phyloP scores from a whole-genome alignment of 2,329 filamentous ascomycete genomes.

The Cylindrodendrum hubeiense region DNA sequence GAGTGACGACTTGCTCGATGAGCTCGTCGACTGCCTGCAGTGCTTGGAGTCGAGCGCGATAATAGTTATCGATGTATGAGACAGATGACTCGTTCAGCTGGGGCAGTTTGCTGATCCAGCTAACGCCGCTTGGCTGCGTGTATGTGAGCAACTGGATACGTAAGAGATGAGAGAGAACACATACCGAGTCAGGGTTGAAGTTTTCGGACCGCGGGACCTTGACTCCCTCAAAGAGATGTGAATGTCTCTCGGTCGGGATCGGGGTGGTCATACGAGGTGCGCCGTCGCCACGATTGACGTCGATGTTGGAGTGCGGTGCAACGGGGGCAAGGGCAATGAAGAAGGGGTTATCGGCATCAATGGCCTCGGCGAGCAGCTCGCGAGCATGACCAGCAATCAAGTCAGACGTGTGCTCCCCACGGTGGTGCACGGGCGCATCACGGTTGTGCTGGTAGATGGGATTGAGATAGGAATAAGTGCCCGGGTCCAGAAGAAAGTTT shows the following conservation, averaged over 20 bases:
- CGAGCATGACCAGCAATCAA: conserved; percentile 70
- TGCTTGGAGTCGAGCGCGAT: conserved; percentile 63
- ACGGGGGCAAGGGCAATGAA: conserved; percentile 76
- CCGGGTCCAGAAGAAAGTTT: conserved; percentile 52
- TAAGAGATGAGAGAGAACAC: conserved; percentile 14
- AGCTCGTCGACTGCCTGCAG: conserved; percentile 69
- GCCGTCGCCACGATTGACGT: conserved; percentile 14
- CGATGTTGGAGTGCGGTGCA: conserved; percentile 72
- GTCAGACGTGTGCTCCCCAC: conserved; percentile 61
- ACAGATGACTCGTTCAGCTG: conserved; percentile 56
- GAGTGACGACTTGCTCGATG: conserved; percentile 59
- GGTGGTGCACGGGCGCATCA: conserved; percentile 44
- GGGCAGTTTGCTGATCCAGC: conserved; percentile 59
- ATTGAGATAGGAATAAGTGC: conserved; percentile 60
- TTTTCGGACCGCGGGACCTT: conserved; percentile 71
- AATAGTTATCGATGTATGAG: conserved; percentile 63
- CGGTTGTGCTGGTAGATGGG: conserved; percentile 61
- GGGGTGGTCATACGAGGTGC: conserved; percentile 50
- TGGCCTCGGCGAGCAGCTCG: conserved; percentile 72
- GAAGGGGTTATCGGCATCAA: conserved; percentile 68
- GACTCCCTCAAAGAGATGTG: conserved; percentile 70
- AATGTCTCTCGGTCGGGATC: conserved; percentile 70
- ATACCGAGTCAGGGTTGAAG: conserved; percentile 74
- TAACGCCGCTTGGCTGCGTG: conserved; percentile 51
- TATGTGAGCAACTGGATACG: conserved; percentile 5